phyloP scores from a whole-genome alignment of 805 yeast genomes.

The Candida verbasci region DNA sequence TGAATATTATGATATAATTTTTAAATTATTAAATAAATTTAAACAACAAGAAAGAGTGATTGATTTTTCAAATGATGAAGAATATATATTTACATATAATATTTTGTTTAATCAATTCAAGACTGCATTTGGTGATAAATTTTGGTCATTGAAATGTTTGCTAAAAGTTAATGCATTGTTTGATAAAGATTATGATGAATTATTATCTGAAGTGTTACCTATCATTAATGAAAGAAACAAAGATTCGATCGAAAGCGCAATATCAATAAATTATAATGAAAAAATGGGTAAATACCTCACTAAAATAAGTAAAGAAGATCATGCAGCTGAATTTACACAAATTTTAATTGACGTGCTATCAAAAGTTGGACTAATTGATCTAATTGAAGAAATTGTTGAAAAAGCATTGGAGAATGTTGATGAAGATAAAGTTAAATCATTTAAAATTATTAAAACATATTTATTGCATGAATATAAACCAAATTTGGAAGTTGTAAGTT shows the following conservation, averaged over 20 bases:
- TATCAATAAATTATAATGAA: neutral
- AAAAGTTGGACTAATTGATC: constrained; percentile 1
- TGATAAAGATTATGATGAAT: neutral
- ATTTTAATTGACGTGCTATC: constrained; percentile 5
- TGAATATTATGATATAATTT: constrained; percentile 36
- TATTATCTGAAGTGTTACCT: neutral
- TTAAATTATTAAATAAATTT: constrained; percentile 15
- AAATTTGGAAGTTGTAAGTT: constrained; percentile 5
- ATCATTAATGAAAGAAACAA: neutral
- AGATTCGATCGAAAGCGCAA: neutral
- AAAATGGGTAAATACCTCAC: neutral
- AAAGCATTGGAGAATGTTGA: constrained; percentile 1
- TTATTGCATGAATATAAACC: neutral
- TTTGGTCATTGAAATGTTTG: constrained; percentile 4
- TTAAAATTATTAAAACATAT: constrained; percentile 2
- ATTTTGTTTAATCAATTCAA: constrained; percentile 5
- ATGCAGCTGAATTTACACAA: neutral
- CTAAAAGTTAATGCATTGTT: neutral
- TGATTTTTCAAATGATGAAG: constrained; percentile 7
- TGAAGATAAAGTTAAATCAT: constrained; percentile 9
- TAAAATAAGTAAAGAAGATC: neutral
- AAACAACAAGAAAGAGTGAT: neutral
- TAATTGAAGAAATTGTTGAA: constrained; percentile 8
- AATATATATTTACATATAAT: constrained; percentile 3
- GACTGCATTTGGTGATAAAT: constrained; percentile 3